phyloP scores from a whole-genome alignment of 1,284 basidiomycete species.

The Cryptococcus sp. region DNA sequence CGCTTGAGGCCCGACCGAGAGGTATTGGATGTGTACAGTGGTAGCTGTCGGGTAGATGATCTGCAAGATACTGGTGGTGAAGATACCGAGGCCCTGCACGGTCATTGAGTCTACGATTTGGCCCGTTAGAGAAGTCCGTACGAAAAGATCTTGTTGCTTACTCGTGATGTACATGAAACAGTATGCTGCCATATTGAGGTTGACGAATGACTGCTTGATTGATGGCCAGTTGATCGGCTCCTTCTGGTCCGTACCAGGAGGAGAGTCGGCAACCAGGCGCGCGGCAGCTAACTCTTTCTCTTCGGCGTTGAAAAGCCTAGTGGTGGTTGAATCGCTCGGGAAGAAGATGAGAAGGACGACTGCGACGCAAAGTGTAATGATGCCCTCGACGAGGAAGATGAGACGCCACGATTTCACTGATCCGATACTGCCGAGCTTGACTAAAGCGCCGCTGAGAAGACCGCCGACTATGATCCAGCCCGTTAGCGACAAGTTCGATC shows the following conservation, averaged over 20 bases:
- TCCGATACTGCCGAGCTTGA: constrained; percentile 24
- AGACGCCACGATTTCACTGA: constrained; percentile 21
- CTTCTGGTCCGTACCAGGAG: constrained; percentile 25
- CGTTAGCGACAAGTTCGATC: background rate
- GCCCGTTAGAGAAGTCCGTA: background rate
- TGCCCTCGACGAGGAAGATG: constrained; percentile 37
- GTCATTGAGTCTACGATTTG: constrained; percentile 13
- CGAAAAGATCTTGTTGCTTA: constrained; percentile 1
- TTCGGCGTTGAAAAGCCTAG: constrained; percentile 25
- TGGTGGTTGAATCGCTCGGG: constrained; percentile 29
- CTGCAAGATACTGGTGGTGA: constrained; percentile 33
- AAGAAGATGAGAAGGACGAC: constrained; percentile 31
- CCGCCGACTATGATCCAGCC: constrained; percentile 17
- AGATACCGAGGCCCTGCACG: constrained; percentile 33
- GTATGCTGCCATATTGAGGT: constrained; percentile 19
- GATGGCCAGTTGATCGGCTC: constrained; percentile 20
- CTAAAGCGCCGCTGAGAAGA: constrained; percentile 22
- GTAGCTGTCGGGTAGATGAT: constrained; percentile 32
- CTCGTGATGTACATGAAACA: constrained; percentile 25
- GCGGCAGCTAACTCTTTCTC: constrained; percentile 30
- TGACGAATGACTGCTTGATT: constrained; percentile 20
- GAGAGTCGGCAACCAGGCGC: constrained; percentile 31
- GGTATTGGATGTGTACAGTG: constrained; percentile 26
- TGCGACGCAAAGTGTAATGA: constrained; percentile 35
- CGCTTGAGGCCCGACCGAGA: constrained; percentile 24